Base-by-base conservation (phyloP, 1,284 basidiomycete species). In the Cutaneotrichosporon cyanovorans region DNA sequence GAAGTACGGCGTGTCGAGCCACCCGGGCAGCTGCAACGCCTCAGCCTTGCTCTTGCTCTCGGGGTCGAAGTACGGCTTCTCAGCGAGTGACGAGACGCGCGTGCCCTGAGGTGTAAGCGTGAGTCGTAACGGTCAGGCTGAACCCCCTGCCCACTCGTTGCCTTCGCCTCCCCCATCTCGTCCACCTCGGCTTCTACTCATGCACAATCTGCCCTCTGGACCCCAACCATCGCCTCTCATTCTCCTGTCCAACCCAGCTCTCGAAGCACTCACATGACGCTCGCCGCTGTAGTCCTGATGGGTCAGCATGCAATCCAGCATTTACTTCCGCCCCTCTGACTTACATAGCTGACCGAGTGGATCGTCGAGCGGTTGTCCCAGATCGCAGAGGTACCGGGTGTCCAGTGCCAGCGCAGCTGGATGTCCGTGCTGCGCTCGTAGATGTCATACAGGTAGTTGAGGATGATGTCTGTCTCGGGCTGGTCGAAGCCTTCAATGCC, bases 401-500 rank as follows among this genome's bases (percentile, higher is more conserved):
- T 68, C 67, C 67, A 69, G 47, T 65, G 59, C 57, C 58, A 69
- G 22, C 67, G 54, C 16, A 68, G 42, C 48, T 69, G 64, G 43
- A 65, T 64, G 43, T 69, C 67, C 37, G 60, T 59, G 18, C 55
- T 59, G 18, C 61, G 50, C 58, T 69, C 67, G 45, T 58, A 63
- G n/a, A 66, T 51, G 41, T 50, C 51, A 43, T 56, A 58, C 10
- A 67, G 52, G 53, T 65, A 59, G 22, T 62, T 56, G 44, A 67
- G 56, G 44, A 67, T 48, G 6, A 41, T 25, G 41, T 67, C 62
- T 15, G 43, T 33, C 35, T 61, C 57, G 30, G 46, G 35, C 47
- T 59, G 33, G 50, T 61, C 59, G 21, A 61, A 45, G 10, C 59
- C 57, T 40, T 59, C 55, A 37, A 61, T 61, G 10, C 59, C 53